Evolutionary conservation across 495 filamentous ascomycete species (phyloP), one percentile per base, ranked within the genome.

Genomic region (Trichoderma gamsii): DNA sequence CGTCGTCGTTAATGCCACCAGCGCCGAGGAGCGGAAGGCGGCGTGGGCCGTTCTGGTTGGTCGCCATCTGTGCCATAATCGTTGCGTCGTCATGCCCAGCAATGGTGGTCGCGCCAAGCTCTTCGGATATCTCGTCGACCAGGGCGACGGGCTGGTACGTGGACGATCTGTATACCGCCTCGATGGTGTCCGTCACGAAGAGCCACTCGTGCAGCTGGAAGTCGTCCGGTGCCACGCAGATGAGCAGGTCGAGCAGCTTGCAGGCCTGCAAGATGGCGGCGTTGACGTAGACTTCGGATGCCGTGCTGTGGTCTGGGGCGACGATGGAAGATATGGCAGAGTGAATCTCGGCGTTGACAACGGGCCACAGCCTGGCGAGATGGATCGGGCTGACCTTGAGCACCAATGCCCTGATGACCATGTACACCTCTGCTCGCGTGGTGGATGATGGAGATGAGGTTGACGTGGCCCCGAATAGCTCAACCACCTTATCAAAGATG

Each of bases 171-270:
- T 98, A 98, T 27, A 98, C 92, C 1, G 96, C 93, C 74, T 99
- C 95, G 71, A 97, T 93, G 44, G 93, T 97, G 75, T 99, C 96
- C 6, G 93, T 94, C 29, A 98, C 87, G 76, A 96, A 99, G 21
- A 98, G 85, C 95, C 95, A 99, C 79, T 97, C 92, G 67, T 92
- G 85, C 49, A 97, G 82, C 75, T 98, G 95, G 76, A 97, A 99
- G 73, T 98, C 95, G 70, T 99, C 96, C 0, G 93, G 95, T 5
- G 88, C 89, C 21, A 92, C 81, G n/a, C 91, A 86, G 32, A 99
- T 81, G 7, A 99, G 79, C 27, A 89, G 80, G 69, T 97, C 96
- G 8, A 99, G 82, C 2, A 99, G 85, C 74, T 97, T 97, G 76
- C 91, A 96, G 1, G 92, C 93, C 75, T 97, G 93, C 49, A 98